These are phyloP conservation scores for Colletotrichum salicis DNA, from an alignment of 2,329 filamentous ascomycete species.

Conservation along the genomic window DNA sequence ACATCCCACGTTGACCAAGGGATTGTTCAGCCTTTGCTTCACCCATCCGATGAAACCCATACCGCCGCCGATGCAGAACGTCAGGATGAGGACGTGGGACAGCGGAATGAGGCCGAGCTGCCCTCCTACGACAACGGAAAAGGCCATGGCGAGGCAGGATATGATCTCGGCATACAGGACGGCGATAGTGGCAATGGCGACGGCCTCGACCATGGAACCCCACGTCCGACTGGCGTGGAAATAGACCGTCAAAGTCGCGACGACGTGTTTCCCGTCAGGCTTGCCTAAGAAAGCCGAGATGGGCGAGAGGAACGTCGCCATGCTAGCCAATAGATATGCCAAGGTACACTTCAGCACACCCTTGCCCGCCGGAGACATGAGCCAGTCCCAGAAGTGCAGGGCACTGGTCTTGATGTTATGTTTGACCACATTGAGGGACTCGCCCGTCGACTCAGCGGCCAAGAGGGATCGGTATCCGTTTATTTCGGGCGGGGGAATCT, in stretches of 20 bases:
- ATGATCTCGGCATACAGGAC: constrained; percentile 78
- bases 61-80: constrained; percentile 86
- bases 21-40: constrained; percentile 81
- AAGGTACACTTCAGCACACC: constrained; percentile 91
- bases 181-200: constrained; percentile 79
- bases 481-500: constrained; percentile 45
- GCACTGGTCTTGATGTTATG: constrained; percentile 52
- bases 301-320: constrained; percentile 83
- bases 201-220: constrained; percentile 90
- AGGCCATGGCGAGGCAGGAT: constrained; percentile 87
- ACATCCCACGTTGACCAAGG: constrained; percentile 84
- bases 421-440: constrained; percentile 46
- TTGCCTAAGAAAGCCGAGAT: constrained; percentile 80
- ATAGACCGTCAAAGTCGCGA: constrained; percentile 93
- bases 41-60: constrained; percentile 90
- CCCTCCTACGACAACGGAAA: constrained; percentile 71
- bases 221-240: constrained; percentile 89
- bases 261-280: constrained; percentile 92
- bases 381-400: constrained; percentile 65
- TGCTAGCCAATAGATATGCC: constrained; percentile 86
- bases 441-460: constrained; percentile 48
- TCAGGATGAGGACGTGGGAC: constrained; percentile 81
- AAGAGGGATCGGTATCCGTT: constrained; percentile 47
- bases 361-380: constrained; percentile 77
- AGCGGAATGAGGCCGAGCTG: constrained; percentile 73